phyloP scores from a whole-genome alignment of 345 rosid genomes.

The Kernera saxatilis region DNA sequence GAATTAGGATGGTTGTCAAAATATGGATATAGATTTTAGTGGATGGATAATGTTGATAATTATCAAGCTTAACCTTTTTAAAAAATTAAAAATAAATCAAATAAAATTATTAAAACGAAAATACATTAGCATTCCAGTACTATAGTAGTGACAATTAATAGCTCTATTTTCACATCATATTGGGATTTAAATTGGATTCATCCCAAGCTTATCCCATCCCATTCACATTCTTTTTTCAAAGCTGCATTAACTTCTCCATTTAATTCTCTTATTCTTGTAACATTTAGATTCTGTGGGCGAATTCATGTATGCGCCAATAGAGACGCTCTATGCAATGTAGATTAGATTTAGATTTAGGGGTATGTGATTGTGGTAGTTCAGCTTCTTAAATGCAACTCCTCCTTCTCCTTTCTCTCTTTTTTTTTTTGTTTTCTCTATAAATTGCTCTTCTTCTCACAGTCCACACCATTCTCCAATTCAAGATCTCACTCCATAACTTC shows the following conservation, averaged over 20 bases:
- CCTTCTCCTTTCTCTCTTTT: background rate
- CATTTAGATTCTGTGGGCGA: constrained; percentile 16
- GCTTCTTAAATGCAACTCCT: constrained; percentile 18
- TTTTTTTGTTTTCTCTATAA: background rate
- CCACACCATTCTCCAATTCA: constrained; percentile 7
- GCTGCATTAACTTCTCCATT: constrained; percentile 14
- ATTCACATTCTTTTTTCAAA: background rate
- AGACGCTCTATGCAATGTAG: constrained; percentile 18
- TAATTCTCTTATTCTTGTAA: background rate
- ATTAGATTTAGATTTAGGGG: too few species aligned
- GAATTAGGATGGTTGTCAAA: background rate
- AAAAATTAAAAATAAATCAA: too few species aligned
- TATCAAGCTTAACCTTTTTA: background rate
- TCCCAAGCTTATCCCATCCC: constrained; percentile 9
- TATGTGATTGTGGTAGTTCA: constrained; percentile 25
- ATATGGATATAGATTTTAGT: background rate
- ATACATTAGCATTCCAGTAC: background rate
- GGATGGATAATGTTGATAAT: background rate
- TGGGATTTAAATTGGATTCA: background rate
- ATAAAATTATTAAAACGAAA: too few species aligned
- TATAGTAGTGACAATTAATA: background rate
- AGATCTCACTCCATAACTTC: constrained; percentile 10
- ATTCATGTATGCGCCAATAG: constrained; percentile 26
- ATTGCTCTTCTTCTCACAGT: background rate
- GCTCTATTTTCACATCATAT: background rate